Base-by-base conservation (phyloP, 352 stramenopile genomes). In the Blastocystis sp. region DNA sequence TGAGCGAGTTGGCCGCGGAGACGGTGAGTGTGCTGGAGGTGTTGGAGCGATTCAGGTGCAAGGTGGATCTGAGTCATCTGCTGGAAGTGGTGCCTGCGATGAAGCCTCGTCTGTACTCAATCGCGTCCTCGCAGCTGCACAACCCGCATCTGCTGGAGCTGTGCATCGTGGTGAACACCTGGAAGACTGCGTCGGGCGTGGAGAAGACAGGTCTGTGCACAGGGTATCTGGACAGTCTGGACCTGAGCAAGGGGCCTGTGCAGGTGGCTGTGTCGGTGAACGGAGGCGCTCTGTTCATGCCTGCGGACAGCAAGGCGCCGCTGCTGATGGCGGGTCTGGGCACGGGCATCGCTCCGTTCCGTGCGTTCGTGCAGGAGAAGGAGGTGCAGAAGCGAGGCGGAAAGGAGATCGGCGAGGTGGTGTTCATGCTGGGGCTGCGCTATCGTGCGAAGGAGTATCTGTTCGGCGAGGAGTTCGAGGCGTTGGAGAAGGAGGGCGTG, bases 341-440 rank as follows among this genome's bases (percentile, higher is more conserved):
- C 43, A 96, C 94, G 13, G 94, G 94, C 79, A 95, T 96, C 91
- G 94, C 94, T 39, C 94, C 94, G 68, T 96, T 96, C 93, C 93
- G 94, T 37, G 93, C 93, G 26, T 95, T 96, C 89, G 93, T 96
- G 80, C 93, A 96, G 84, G 93, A 96, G 91, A 93, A 94, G 39
- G 93, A 93, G 41, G 94, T 93, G 90, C 90, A 94, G 82, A 93
- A 93, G 84, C 34, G 82, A 47, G 34, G 34, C 47, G 89, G 79
- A 82, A 15, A 92, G 39, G 39, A n/a, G n/a, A 93, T 96, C 11
- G 94, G 93, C 20, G 93, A 93, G 0, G 91, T 96, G 23, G 93
- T 92, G 37, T 91, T 96, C 41, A 95, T 98, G 93, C 98, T 98
- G 93, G 96, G 96, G 79, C 96, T 94, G 91, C 95, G 96, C 68